Base-by-base conservation (phyloP, 1,284 basidiomycete genomes). In the Ceratobasidium sp. region DNA sequence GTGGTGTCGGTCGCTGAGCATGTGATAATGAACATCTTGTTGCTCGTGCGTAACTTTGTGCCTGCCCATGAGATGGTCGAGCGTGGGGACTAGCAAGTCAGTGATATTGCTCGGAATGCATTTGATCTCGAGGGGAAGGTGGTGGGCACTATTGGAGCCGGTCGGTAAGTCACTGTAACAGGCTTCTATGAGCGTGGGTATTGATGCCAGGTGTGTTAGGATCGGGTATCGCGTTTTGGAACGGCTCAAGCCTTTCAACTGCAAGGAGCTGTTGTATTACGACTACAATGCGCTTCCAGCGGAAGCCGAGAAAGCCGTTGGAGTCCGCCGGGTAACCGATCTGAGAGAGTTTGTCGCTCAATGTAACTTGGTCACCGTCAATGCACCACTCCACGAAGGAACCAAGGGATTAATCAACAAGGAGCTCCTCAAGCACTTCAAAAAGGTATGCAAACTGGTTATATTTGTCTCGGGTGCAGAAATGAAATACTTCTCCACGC, bases 1-100 rank as follows among this genome's bases (percentile, higher is more conserved):
- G 94, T 97, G 82, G 92, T 94, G 68, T 96, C 94, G n/a, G 95
- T 97, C 71, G 95, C 96, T 58, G 95, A 97, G 86, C 95, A 97
- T 85, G 95, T 96, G 77, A 85, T 97, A 78, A 93, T 93, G 91
- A 89, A 89, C 82, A 97, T 96, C 82, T 91, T 96, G 73, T 86
- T 94, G 55, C 91, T 97, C 79, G 95, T 96, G 81, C 90, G 95
- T 84, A 97, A 97, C 91, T 97, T 93, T 82, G 88, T 92, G 10
- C 93, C 93, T 40, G 94, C 93, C 39, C 94, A 95, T 84, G 91
- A 93, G 89, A 95, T 96, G 91, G 93, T 95, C 82, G 90, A 94
- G 82, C 89, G 89, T 66, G 94, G 94, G 58, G 92, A 95, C 81
- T 97, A 95, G 95, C 88, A 93, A 84, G 95, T 97, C 67, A 94